Evolutionary conservation across 306 rosid species (phyloP).

Genomic region (Pachyrhizus erosus): DNA sequence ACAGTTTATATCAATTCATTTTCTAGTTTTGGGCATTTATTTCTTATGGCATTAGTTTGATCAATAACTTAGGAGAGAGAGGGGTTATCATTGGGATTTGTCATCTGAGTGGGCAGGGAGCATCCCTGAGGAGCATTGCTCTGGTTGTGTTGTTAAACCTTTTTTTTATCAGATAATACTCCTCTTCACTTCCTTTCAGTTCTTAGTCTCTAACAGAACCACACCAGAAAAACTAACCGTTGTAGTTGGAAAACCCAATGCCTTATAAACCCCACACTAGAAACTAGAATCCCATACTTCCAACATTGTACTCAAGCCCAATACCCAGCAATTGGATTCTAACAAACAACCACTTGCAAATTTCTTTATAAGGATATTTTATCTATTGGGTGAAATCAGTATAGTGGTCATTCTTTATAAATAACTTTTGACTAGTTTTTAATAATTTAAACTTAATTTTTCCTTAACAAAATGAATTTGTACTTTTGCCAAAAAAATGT

Average conservation of each 20-base stretch:
- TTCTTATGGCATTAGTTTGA: no score
- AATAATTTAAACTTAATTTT: background rate
- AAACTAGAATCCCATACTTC: background rate
- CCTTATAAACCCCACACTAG: background rate
- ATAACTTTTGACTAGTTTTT: conserved; percentile 10
- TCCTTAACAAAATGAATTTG: background rate
- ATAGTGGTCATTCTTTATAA: background rate
- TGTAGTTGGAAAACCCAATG: background rate
- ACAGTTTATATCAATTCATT: no score
- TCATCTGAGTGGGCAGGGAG: no score
- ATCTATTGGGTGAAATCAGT: conserved; percentile 15
- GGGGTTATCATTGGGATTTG: no score
- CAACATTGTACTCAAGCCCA: background rate
- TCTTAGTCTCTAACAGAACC: background rate
- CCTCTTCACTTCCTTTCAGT: no score
- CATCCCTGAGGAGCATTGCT: no score
- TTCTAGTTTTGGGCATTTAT: no score
- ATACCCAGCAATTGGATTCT: background rate
- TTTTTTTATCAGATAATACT: no score
- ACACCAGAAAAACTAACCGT: background rate
- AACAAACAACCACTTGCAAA: background rate
- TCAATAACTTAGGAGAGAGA: no score
- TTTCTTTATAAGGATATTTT: conserved; percentile 23
- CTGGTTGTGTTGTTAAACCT: no score
- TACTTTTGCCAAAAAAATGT: conserved; percentile 21